Conservation (phyloP, 2,329 filamentous ascomycete species). For the Pyrenochaeta sp. region DNA sequence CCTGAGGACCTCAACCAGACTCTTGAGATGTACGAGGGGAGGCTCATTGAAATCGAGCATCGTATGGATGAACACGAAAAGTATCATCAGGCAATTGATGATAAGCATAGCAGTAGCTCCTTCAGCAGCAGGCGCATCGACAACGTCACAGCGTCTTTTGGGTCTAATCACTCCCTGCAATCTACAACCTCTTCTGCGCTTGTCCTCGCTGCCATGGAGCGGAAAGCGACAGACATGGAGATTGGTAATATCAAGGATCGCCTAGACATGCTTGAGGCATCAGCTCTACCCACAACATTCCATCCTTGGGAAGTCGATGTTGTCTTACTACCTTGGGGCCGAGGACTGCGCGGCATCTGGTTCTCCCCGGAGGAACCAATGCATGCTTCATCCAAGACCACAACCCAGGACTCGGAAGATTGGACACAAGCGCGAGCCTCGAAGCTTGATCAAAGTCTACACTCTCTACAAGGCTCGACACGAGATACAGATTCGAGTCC, state of each 20-base stretch:
- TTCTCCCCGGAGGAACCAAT: conserved; percentile 54
- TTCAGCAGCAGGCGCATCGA: conserved; percentile 41
- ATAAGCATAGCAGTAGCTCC: conserved; percentile 37
- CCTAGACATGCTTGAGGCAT: conserved; percentile 64
- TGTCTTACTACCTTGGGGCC: conserved; percentile 75
- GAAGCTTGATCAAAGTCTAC: conserved; percentile 15
- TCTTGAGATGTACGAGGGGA: conserved; percentile 71
- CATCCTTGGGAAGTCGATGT: conserved; percentile 80
- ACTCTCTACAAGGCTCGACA: conserved; percentile 11
- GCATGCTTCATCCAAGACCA: conserved; percentile 43
- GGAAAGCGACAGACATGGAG: conserved; percentile 53
- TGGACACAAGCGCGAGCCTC: conserved; percentile 53
- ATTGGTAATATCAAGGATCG: conserved; percentile 60
- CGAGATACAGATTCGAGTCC: conserved; percentile 38
- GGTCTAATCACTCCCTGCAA: conserved; percentile 48
- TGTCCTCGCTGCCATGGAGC: conserved; percentile 46
- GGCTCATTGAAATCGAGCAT: conserved; percentile 74
- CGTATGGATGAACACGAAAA: conserved; percentile 54
- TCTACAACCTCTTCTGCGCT: conserved; percentile 51
- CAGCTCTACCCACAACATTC: conserved; percentile 65
- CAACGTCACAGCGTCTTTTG: conserved; percentile 50
- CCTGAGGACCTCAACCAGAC: conserved; percentile 75
- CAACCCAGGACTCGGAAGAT: conserved; percentile 56
- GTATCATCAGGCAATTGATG: conserved; percentile 42
- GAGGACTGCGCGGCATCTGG: conserved; percentile 63